A percentile compares a stretch with the other conserved stretches of the same genome.
Evolutionary conservation across 2,329 filamentous ascomycete species (phyloP).

Genomic region (Aaosphaeria arxii): DNA sequence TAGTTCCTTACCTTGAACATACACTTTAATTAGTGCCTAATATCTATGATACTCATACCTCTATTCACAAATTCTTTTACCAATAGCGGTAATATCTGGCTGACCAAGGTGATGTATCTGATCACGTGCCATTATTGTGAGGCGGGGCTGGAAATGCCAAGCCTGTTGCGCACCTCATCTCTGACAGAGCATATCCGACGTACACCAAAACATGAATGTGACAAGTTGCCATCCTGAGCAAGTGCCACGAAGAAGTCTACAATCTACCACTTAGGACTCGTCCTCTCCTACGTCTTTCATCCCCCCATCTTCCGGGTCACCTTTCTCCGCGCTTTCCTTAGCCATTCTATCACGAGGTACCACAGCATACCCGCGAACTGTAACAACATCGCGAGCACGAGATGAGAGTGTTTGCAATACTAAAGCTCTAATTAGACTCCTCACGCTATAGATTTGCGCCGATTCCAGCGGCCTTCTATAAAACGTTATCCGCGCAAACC

Average conservation of each 20-base stretch:
- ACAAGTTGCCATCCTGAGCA: constrained; percentile 1
- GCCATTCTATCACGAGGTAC: not conserved
- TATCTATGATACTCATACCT: too few relatives aligned
- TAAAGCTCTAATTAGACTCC: not conserved
- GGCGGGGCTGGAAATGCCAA: constrained; percentile 1
- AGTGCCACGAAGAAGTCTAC: not conserved
- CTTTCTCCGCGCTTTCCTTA: not conserved
- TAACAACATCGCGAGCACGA: not conserved
- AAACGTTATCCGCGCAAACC: not conserved
- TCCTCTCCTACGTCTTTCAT: too few relatives aligned
- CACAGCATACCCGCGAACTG: not conserved
- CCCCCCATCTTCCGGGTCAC: not conserved
- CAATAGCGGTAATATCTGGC: too few relatives aligned
- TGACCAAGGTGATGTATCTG: not conserved
- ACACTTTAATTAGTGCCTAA: too few relatives aligned
- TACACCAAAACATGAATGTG: constrained; percentile 10
- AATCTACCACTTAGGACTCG: too few relatives aligned
- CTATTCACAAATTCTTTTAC: too few relatives aligned
- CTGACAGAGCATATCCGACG: constrained; percentile 6
- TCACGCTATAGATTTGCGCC: too few relatives aligned
- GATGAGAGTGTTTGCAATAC: not conserved
- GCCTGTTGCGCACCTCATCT: constrained; percentile 3
- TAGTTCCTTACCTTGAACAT: too few relatives aligned
- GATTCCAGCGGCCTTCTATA: not conserved
- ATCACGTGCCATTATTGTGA: constrained; percentile 3